Evolutionary conservation across 2,329 filamentous ascomycete species (phyloP).

Genomic region (Xylaria arbuscula): DNA sequence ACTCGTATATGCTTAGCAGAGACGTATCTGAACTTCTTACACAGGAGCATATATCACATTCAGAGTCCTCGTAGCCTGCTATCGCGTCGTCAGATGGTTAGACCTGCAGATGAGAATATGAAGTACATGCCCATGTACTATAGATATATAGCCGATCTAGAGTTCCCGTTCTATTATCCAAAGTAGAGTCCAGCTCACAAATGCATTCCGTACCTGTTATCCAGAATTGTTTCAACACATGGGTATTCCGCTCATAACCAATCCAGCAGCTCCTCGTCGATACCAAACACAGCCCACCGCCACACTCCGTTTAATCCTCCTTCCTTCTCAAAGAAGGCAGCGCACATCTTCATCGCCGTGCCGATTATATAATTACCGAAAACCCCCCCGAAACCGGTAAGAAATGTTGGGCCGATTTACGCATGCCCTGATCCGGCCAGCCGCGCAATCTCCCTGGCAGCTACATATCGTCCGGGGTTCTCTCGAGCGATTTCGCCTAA

Average conservation of each 20-base stretch:
- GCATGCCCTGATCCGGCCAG: conserved; percentile 28
- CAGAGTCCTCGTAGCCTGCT: background rate
- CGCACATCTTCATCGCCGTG: background rate
- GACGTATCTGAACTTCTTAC: no score
- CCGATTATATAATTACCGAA: background rate
- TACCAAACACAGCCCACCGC: background rate
- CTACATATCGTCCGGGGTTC: conserved; percentile 34
- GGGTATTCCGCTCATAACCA: background rate
- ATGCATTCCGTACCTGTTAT: background rate
- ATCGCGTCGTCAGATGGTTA: background rate
- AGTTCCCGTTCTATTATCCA: background rate
- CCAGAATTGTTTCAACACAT: background rate
- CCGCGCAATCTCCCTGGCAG: conserved; percentile 34
- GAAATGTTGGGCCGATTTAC: background rate
- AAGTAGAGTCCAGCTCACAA: background rate
- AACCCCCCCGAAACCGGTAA: background rate
- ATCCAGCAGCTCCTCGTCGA: conserved; percentile 1
- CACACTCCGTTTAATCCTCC: background rate
- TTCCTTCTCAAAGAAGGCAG: background rate
- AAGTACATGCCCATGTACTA: background rate
- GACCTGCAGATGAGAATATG: background rate
- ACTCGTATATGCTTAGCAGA: background rate
- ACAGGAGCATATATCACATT: background rate
- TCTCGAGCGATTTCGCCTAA: conserved; percentile 25
- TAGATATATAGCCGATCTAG: background rate